Evolutionary conservation across 345 rosid species (phyloP), one percentile per base, ranked within the genome.

Genomic region (Linum tenue): DNA sequence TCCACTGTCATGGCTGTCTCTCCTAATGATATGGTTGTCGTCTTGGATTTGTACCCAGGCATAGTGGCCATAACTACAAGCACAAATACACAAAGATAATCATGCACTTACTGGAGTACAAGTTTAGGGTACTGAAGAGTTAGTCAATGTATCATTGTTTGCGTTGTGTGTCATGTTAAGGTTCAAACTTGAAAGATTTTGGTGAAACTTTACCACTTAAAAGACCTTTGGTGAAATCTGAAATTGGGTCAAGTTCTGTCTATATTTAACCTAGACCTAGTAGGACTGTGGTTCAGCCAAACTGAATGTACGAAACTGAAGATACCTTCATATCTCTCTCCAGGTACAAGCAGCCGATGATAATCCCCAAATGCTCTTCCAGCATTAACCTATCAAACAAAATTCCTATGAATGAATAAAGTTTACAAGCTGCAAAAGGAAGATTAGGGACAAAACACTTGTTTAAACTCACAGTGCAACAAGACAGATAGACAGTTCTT

Each of bases 291-390:
- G 31, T 22, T 22, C 31, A 22, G 31, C 53, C 14, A 12, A 48
- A 48, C 53, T 48, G 53, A 48, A 15, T 48, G 53, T 15, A 9
- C 7, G 14, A 9, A 15, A 48, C 11, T 9, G 53, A 48, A 7
- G 63, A 69, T 76, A 94, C 99, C 99, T 90, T 90, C 91, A 22
- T 88, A 90, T 72, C 68, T 86, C 60, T 80, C 71, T 60, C 81
- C 82, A 36, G 95, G 91, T 67, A 77, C 80, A 70, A 94, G 87
- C 71, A 85, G 51, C 16, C 95, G 92, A 77, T 88, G 92, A 68
- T 85, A 94, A 76, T 90, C 84, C 72, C 88, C 88, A 56, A 84
- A 86, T 2, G 55, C 74, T 68, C 75, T 69, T 62, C 88, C 82
- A 66, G 99, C 85, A 66, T 80, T 80, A 59, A 86, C 78, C 99